Evolutionary conservation across 2,329 filamentous ascomycete species (phyloP), one percentile per base, ranked within the genome.

Genomic region (Monosporascus cannonballus): DNA sequence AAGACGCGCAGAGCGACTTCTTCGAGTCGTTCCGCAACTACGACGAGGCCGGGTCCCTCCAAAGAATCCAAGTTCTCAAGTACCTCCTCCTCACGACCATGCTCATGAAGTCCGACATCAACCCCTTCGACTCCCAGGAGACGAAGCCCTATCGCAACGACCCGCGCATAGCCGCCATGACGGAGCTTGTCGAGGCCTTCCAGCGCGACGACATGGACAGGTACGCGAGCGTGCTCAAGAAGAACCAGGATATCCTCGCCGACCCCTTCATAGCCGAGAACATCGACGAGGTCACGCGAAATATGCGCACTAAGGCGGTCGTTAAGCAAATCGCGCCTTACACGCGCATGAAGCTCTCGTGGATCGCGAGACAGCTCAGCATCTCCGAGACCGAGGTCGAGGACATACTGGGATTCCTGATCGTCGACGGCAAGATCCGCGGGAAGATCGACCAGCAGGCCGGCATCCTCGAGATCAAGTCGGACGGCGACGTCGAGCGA

Each of bases 21-120:
- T 96, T 96, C 71, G 94, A 99, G 70, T 96, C 93, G 1, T 99
- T 99, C 77, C 89, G 92, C 53, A 97, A 96, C 74, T 99, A 97
- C 73, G 94, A 99, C 68, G 94, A 99, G 76, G 94, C 94, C 41
- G 94, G 94, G 46, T 96, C 92, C 25, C 81, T 96, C 64, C 93
- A 97, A 71, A 85, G 94, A 47, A 97, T 97, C 61, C 93, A 97
- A 71, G 94, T 97, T 17, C 83, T 99, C 62, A 97, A 96, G 73
- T 99, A 99, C 66, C 81, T 99, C 30, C 87, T 99, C 30, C 81
- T 99, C 54, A 93, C 93, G 25, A 97, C 93, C 42, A 97, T 99
- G 94, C 78, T 99, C 54, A 96, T 96, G 89, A 92, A 93, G 68
- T 96, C 93, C 41, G 85, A 95, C 70, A 99, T 99, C 81, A 97